phyloP scores from a whole-genome alignment of 176 grass and related monocot genomes.

The Calamus simplicifolius region DNA sequence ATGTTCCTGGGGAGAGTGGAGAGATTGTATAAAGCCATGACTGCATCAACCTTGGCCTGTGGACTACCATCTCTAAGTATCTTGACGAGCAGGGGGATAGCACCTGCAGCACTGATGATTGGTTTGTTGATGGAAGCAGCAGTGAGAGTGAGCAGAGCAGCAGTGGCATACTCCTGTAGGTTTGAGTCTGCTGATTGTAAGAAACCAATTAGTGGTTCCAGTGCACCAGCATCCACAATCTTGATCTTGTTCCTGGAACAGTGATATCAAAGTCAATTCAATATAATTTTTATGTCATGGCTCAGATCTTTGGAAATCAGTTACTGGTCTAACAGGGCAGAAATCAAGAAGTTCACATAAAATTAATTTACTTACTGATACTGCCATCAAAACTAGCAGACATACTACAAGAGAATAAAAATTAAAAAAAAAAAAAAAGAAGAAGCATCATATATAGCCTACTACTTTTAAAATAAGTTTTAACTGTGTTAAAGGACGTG shows the following conservation, averaged over 20 bases:
- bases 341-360: too few relatives aligned
- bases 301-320: too few relatives aligned
- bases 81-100: constrained; percentile 7
- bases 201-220: neutral
- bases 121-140: constrained; percentile 4
- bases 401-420: too few relatives aligned
- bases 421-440: too few relatives aligned
- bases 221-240: constrained; percentile 10
- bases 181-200: neutral
- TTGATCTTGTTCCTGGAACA: constrained; percentile 14
- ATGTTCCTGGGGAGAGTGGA: constrained; percentile 6
- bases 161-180: constrained; percentile 8
- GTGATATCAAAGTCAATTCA: neutral
- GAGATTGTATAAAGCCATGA: constrained; percentile 3
- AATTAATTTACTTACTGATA: too few relatives aligned
- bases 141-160: constrained; percentile 10
- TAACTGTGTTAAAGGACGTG: too few relatives aligned
- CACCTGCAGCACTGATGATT: constrained; percentile 1
- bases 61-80: constrained; percentile 1
- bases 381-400: too few relatives aligned
- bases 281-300: neutral
- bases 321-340: too few relatives aligned
- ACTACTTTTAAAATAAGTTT: too few relatives aligned
- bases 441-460: too few relatives aligned
- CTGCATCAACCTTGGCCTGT: constrained; percentile 10